Base-by-base conservation (phyloP, 306 rosid genomes). In the Mimosa bimucronata region DNA sequence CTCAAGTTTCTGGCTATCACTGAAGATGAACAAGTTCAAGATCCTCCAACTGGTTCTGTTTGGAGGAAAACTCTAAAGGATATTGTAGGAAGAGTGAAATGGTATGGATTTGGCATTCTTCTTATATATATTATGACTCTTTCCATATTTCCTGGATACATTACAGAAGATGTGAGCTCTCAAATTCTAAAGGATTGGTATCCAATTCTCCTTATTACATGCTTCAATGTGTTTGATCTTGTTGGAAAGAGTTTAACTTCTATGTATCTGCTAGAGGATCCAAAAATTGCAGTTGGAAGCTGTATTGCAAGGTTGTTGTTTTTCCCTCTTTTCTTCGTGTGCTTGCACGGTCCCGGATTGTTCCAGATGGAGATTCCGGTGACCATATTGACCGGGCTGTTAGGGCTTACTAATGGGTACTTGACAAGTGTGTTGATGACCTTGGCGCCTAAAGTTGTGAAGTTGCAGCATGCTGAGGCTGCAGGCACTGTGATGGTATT, bases 351-450 rank as follows among this genome's bases (percentile, higher is more conserved):
- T 40, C 98, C 98, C 2, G 38, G 76, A 75, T 83, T 95, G 82
- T 85, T 95, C 82, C 82, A 89, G 31, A 85, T 91, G 0, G 98
- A 95, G 92, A 91, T 91, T 85, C 98, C 94, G 0, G 94, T 91
- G 55, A 86, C 81, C 1, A 44, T 89, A 52, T 79, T 90, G 76
- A 95, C 98, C 64, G 87, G 97, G 78, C 79, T 95, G 21, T 73
- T 95, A 80, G 98, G 98, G 28, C 91, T 95, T 30, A 90, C 95
- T 53, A 95, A 91, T 81, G 98, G 98, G 44, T 92, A 95, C 80
- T 77, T 92, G 67, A 91, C 97, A 0, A 95, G 98, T 67, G 96
- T 95, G 23, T 61, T 92, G 86, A 79, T 91, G 94, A 95, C 92
- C 44, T 55, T 91, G 86, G 94, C 93, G 65, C 98, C 98, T 67